phyloP scores from a whole-genome alignment of 108 stramenopile genomes.

The Skeletonema marinoi region DNA sequence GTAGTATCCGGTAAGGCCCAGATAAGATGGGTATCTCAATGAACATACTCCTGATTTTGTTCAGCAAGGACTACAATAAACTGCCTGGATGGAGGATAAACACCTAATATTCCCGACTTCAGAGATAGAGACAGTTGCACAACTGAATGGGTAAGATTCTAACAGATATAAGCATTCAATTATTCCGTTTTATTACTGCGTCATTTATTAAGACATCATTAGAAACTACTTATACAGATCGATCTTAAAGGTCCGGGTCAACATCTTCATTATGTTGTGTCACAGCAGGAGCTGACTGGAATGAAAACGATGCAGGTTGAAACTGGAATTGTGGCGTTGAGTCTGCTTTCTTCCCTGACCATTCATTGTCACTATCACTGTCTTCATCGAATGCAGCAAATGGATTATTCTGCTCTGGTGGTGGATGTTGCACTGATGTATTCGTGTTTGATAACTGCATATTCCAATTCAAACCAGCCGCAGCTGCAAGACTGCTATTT shows the following conservation, averaged over 20 bases:
- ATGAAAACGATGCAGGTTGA: constrained; percentile 45
- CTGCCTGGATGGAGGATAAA: no score
- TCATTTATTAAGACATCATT: background rate
- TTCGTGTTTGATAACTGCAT: constrained; percentile 2
- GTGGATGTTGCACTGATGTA: constrained; percentile 3
- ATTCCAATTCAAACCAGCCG: constrained; percentile 31
- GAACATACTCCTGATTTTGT: no score
- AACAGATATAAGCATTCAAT: background rate
- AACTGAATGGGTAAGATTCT: no score
- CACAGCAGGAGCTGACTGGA: constrained; percentile 7
- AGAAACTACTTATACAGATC: background rate
- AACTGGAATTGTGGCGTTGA: constrained; percentile 12
- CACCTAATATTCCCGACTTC: no score
- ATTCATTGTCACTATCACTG: constrained; percentile 44
- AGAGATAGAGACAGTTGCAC: no score
- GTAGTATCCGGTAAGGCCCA: no score
- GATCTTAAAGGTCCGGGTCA: constrained; percentile 29
- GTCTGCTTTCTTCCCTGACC: background rate
- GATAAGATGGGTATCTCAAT: no score
- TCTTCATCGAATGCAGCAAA: constrained; percentile 44
- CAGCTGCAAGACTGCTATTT: constrained; percentile 40
- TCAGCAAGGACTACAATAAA: no score
- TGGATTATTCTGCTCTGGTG: constrained; percentile 19
- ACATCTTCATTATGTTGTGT: constrained; percentile 21
- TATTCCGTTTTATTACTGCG: background rate